These are phyloP conservation scores for Sporothrix variecibatus DNA, from an alignment of 2,329 filamentous ascomycete genomes.

Conservation along the genomic window DNA sequence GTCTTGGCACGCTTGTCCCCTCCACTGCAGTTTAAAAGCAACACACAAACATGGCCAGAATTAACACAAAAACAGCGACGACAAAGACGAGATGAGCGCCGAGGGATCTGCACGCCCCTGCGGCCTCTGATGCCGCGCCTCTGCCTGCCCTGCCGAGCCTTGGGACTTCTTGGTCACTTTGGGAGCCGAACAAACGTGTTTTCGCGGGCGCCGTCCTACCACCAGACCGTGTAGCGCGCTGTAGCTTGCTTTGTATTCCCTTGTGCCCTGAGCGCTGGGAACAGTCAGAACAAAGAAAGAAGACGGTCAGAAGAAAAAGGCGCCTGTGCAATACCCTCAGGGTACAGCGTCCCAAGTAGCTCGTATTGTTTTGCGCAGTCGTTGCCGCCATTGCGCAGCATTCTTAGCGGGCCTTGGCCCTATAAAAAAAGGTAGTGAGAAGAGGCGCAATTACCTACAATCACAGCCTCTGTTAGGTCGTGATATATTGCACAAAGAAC, in stretches of 20 bases:
- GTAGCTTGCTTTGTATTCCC: background rate
- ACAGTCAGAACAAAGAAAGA: background rate
- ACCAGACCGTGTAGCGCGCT: background rate
- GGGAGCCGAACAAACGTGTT: background rate
- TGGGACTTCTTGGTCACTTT: background rate
- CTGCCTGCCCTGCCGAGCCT: conserved; percentile 6
- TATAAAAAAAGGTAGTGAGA: background rate
- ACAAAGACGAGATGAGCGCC: background rate
- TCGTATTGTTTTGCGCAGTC: background rate
- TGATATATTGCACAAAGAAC: background rate
- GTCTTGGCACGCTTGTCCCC: conserved; percentile 1
- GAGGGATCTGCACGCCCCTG: conserved; percentile 13
- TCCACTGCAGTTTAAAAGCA: background rate
- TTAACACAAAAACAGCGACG: background rate
- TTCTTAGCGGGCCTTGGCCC: conserved; percentile 10
- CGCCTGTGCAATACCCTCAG: background rate
- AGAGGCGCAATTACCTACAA: background rate
- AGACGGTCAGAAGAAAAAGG: background rate
- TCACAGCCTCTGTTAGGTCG: background rate
- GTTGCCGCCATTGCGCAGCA: background rate
- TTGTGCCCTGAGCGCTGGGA: background rate
- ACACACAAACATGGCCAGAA: background rate
- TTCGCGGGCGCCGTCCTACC: background rate
- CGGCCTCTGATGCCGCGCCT: background rate
- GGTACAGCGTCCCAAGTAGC: background rate